Conservation (phyloP, 2,329 filamentous ascomycete species). For the Colletotrichum sp. region DNA sequence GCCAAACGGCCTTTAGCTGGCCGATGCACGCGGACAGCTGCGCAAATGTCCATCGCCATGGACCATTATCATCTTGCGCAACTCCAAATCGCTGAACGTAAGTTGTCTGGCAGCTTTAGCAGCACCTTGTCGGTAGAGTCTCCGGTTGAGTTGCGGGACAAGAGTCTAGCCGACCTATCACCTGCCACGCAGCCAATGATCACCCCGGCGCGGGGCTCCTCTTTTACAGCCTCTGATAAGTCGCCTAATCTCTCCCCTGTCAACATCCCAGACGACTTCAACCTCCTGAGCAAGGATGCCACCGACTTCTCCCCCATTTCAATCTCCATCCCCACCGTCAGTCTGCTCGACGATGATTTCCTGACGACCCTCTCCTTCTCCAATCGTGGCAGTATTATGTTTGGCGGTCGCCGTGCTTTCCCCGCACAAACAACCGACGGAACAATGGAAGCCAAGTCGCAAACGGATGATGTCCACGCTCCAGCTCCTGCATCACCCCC, state of each 20-base stretch:
- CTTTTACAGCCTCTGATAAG: conserved; percentile 6
- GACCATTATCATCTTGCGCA: conserved; percentile 1
- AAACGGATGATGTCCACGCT: background rate
- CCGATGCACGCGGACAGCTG: conserved; percentile 4
- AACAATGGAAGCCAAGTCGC: conserved; percentile 3
- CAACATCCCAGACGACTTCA: conserved; percentile 21
- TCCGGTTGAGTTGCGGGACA: conserved; percentile 25
- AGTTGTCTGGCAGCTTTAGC: conserved; percentile 32
- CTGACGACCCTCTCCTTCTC: conserved; percentile 64
- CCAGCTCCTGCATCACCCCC: background rate
- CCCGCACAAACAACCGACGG: conserved; percentile 5
- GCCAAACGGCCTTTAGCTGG: background rate
- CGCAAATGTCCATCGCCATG: background rate
- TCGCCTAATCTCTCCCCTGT: conserved; percentile 24
- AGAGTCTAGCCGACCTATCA: conserved; percentile 28
- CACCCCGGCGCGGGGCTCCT: conserved; percentile 30
- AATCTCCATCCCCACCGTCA: conserved; percentile 61
- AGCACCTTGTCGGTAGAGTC: conserved; percentile 26
- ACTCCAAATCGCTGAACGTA: conserved; percentile 13
- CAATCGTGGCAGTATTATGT: conserved; percentile 68
- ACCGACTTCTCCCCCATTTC: conserved; percentile 55
- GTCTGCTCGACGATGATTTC: conserved; percentile 63
- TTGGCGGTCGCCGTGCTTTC: conserved; percentile 43
- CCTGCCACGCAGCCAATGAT: conserved; percentile 27
- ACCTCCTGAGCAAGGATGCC: conserved; percentile 25